Base-by-base conservation (phyloP, 2,329 filamentous ascomycete species). In the Zymoseptoria tritici region DNA sequence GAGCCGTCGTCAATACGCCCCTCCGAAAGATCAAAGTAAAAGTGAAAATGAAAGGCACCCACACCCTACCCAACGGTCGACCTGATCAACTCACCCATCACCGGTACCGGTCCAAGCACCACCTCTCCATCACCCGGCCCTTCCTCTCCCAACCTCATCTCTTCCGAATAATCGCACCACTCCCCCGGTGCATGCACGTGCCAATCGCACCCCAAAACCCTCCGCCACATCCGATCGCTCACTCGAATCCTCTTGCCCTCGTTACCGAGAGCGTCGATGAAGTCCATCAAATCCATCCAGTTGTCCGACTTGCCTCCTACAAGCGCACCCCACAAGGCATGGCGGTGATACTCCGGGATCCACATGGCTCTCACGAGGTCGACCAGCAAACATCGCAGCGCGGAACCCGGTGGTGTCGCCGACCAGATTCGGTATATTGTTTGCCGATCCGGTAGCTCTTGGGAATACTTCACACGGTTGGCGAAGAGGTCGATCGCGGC, bases 361-460 rank as follows among this genome's bases (percentile, higher is more conserved):
- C 58, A 61, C 58, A 61, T 63, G 8, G 50, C 61, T 3, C 63
- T 55, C 19, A 63, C 26, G 21, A 65, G 54, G 5, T 60, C 61
- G 26, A 62, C 56, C 21, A 62, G 51, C 49, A 61, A 42, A 13
- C 53, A 56, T 42, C 61, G 56, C 8, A 65, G 56, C 6, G 36
- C 26, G 26, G 50, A 54, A 9, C 61, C 59, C 9, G 57, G 42
- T 4, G 7, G 49, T 11, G 57, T 60, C 49, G 42, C 31, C 21
- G 57, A 24, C 63, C 63, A 65, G 52, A 63, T 42, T 52, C 59
- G 59, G 42, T 62, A 57, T 36, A 60, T 31, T 26, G 55, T 22
- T 53, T 57, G 61, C 42, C 54, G 56, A 11, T 59, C 60, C 9
- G 64, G 64, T 11, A 64, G 56, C 19, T 16, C 9, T n/a, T 56